Conservation (phyloP, 2,329 filamentous ascomycete species). For the Diaporthe australafricana region DNA sequence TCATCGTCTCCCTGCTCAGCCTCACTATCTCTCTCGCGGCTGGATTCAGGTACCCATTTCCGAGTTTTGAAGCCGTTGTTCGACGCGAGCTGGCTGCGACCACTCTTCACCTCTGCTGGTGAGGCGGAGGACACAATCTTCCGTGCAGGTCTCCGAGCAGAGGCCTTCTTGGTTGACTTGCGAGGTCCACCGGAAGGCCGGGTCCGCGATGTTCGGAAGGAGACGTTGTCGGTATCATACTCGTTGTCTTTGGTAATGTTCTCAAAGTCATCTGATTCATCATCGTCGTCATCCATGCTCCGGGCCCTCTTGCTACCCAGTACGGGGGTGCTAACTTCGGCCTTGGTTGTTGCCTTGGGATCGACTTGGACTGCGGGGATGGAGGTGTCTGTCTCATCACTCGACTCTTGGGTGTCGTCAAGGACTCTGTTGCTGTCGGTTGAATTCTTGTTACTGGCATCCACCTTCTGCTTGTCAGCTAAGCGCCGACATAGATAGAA, state of each 20-base stretch:
- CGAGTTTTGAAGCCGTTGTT: neutral
- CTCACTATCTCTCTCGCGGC: neutral
- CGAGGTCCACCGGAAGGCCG: neutral
- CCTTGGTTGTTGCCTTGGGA: neutral
- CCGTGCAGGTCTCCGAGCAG: neutral
- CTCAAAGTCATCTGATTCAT: neutral
- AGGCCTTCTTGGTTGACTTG: neutral
- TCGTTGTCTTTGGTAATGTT: neutral
- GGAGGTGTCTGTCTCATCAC: neutral
- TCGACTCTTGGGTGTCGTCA: neutral
- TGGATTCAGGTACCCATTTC: neutral
- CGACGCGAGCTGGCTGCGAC: too few species aligned
- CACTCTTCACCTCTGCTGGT: neutral
- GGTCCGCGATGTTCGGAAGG: neutral
- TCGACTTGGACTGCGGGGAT: neutral
- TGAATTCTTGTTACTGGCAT: neutral
- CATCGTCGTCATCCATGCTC: neutral
- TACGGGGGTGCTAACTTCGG: neutral
- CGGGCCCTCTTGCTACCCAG: neutral
- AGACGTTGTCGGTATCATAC: neutral
- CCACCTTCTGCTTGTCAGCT: neutral
- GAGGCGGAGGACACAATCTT: neutral
- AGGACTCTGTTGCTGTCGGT: neutral
- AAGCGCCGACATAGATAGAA: too few species aligned
- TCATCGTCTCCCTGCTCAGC: neutral